A percentile compares a stretch with the other conserved stretches of the same genome.
Conservation (phyloP, 2,329 filamentous ascomycete genomes). For the Trichoderma atroviride region DNA sequence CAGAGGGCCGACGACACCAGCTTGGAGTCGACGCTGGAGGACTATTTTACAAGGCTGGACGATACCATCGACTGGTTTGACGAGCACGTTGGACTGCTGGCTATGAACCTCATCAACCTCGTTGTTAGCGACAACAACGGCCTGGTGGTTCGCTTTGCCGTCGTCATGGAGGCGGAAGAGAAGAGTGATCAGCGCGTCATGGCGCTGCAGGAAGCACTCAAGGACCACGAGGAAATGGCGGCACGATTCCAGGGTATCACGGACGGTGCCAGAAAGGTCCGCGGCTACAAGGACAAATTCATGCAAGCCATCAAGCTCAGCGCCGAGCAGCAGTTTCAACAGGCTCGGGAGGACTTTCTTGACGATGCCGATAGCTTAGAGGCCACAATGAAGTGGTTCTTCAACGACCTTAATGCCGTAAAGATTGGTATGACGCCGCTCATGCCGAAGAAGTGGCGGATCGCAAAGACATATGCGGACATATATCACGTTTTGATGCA, state of each 20-base stretch:
- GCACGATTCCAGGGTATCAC: slow-evolving; percentile 94
- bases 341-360: slow-evolving; percentile 73
- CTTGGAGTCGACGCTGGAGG: slow-evolving; percentile 79
- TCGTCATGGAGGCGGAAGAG: slow-evolving; percentile 94
- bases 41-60: slow-evolving; percentile 87
- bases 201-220: slow-evolving; percentile 90
- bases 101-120: slow-evolving; percentile 85
- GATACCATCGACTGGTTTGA: slow-evolving; percentile 93
- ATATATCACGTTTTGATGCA: slow-evolving; percentile 97
- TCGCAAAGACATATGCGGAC: slow-evolving; percentile 83
- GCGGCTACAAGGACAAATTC: slow-evolving; percentile 97
- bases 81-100: slow-evolving; percentile 86
- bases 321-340: slow-evolving; percentile 73
- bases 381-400: slow-evolving; percentile 92
- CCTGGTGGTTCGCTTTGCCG: slow-evolving; percentile 85
- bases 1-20: slow-evolving; percentile 71
- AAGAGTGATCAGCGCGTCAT: slow-evolving; percentile 91
- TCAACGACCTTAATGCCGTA: slow-evolving; percentile 95
- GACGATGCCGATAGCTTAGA: slow-evolving; percentile 81
- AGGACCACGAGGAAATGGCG: slow-evolving; percentile 93
- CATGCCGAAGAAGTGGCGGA: slow-evolving; percentile 96
- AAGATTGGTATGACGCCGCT: slow-evolving; percentile 88
- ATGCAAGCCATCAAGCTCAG: slow-evolving; percentile 75
- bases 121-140: slow-evolving; percentile 85
- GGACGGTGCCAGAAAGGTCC: slow-evolving; percentile 84